phyloP scores from a whole-genome alignment of 352 stramenopile species.

The Pythium pectinolyticum region DNA sequence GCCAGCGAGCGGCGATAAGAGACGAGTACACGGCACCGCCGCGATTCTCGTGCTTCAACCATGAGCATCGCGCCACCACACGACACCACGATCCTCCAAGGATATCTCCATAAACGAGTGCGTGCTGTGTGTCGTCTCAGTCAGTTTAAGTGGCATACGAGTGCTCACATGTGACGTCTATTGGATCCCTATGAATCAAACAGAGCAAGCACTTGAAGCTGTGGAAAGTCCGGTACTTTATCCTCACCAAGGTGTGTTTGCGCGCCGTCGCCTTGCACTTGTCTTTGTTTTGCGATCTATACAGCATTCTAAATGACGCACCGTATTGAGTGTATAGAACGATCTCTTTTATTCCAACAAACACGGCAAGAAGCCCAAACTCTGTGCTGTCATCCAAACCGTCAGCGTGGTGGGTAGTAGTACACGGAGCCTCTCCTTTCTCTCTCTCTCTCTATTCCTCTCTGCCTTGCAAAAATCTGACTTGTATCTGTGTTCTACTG shows the following conservation, averaged over 20 bases:
- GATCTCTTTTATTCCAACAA: constrained; percentile 81
- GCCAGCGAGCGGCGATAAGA: not conserved
- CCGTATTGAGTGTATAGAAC: too few relatives aligned
- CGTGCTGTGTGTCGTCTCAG: constrained; percentile 1
- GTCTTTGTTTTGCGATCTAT: not conserved
- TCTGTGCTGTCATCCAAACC: constrained; percentile 43
- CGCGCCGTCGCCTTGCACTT: not conserved
- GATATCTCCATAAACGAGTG: constrained; percentile 86
- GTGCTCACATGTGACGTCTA: not conserved
- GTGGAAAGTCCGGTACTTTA: constrained; percentile 87
- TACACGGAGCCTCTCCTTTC: too few relatives aligned
- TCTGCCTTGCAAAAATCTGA: too few relatives aligned
- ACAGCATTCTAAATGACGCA: too few relatives aligned
- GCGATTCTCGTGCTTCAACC: not conserved
- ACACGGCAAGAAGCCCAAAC: constrained; percentile 73
- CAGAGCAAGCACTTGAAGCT: constrained; percentile 86
- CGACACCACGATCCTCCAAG: constrained; percentile 61
- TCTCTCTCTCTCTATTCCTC: too few relatives aligned
- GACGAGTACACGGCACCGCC: not conserved
- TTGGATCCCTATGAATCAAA: not conserved
- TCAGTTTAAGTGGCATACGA: not conserved
- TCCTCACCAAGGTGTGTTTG: constrained; percentile 66
- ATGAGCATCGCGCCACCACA: constrained; percentile 56
- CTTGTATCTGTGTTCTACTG: too few relatives aligned
- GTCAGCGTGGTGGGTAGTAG: constrained; percentile 73